phyloP scores from a whole-genome alignment of 352 stramenopile species.

The Aphanomyces stellatus region DNA sequence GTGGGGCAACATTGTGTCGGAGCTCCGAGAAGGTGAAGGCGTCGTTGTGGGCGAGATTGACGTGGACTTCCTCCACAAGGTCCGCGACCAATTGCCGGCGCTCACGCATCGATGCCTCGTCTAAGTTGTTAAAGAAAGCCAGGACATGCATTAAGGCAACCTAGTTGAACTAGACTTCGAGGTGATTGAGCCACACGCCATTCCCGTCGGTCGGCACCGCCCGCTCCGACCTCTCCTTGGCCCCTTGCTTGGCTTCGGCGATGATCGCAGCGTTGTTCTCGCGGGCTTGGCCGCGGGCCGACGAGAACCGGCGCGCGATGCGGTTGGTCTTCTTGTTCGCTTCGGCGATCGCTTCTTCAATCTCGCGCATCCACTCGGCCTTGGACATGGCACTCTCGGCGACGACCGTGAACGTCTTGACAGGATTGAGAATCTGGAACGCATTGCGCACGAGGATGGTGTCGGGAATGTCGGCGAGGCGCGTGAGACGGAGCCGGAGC shows the following conservation, averaged over 20 bases:
- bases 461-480: slow-evolving; percentile 67
- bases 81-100: slow-evolving; percentile 55
- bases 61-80: slow-evolving; percentile 28
- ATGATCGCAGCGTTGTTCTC: slow-evolving; percentile 16
- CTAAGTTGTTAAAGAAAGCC: background rate
- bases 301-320: slow-evolving; percentile 57
- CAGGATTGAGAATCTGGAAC: slow-evolving; percentile 79
- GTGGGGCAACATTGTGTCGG: slow-evolving; percentile 33
- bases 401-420: slow-evolving; percentile 80
- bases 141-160: background rate
- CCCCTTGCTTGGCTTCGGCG: slow-evolving; percentile 9
- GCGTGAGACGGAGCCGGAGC: slow-evolving; percentile 70
- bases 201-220: background rate
- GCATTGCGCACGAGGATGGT: slow-evolving; percentile 60
- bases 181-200: slow-evolving; percentile 5
- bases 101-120: slow-evolving; percentile 32
- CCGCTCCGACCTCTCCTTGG: background rate
- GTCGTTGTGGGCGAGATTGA: slow-evolving; percentile 55
- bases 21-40: slow-evolving; percentile 25
- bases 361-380: slow-evolving; percentile 71
- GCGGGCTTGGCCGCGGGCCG: slow-evolving; percentile 18
- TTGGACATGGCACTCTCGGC: slow-evolving; percentile 56
- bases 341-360: slow-evolving; percentile 65
- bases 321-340: slow-evolving; percentile 67
- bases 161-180: slow-evolving; percentile 1